Evolutionary conservation across 2,329 filamentous ascomycete genomes (phyloP), one percentile per base, ranked within the genome.

Genomic region (Aspergillus novoparasiticus): DNA sequence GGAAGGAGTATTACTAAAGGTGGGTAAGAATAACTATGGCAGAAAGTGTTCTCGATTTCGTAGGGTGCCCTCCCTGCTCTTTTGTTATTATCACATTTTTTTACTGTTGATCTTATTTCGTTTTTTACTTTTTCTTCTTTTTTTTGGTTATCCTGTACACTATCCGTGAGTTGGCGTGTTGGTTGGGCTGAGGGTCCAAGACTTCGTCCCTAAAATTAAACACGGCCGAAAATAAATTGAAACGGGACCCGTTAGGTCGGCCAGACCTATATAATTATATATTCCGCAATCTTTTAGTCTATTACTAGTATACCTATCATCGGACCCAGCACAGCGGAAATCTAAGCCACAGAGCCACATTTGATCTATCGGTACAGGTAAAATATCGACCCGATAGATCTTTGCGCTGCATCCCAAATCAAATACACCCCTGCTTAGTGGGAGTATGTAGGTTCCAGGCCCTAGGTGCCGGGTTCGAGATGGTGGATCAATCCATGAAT

Each of bases 331-430:
- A 41, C 21, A 26, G 32, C 12, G 51, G 51, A 11, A n/a, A 34
- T n/a, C 51, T 10, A 54, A 36, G 51, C 51, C 51, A 55, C 32
- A 55, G 51, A 55, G 32, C 51, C 51, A 55, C 51, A 39, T 6
- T 26, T 55, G 51, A 55, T 55, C 51, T 55, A 55, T 55, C 51
- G n/a, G 51, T 39, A 16, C 28, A 32, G 48, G n/a, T 28, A 39
- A 55, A 16, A 21, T 14, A 54, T 36, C n/a, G n/a, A 54, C 16
- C 51, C 51, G 30, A 54, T 54, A 23, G 51, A 54, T 54, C 51
- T 54, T 36, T 36, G 21, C 6, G 23, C 28, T 54, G 51, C 51
- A 36, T 36, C 51, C 30, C 10, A 34, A 54, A 54, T 26, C n/a
- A 55, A 39, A 4, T 32, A 34, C n/a, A 26, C 19, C 34, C 34